Evolutionary conservation across 164 flowering plant species (phyloP).

Genomic region (Tetrastigma voinierianum): DNA sequence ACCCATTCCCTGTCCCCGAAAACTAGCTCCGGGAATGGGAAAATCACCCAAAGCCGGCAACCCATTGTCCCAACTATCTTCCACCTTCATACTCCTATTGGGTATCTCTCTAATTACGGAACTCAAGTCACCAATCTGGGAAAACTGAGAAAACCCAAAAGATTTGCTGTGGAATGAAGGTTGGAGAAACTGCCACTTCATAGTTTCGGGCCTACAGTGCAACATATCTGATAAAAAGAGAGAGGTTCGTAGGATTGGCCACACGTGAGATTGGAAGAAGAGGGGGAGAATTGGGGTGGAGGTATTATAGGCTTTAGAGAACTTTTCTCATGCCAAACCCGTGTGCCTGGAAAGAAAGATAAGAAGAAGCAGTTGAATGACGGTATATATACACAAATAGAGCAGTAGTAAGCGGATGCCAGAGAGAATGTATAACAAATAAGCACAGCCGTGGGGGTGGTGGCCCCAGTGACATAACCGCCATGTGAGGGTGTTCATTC

Average conservation of each 20-base stretch:
- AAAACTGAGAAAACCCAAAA: no score
- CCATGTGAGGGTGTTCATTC: conserved; percentile 15
- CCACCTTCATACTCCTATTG: neutral
- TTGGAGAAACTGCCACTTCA: conserved; percentile 3
- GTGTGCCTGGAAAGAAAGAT: no score
- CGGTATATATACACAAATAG: no score
- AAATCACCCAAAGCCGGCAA: neutral
- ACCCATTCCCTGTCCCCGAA: neutral
- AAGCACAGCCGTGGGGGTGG: conserved; percentile 4
- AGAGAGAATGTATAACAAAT: conserved; percentile 1
- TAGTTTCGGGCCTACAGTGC: conserved; percentile 1
- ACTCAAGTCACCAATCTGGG: no score
- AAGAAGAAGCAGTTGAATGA: no score
- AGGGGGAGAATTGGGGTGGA: no score
- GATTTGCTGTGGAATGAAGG: conserved; percentile 8
- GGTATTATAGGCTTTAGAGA: no score
- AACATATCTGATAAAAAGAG: neutral
- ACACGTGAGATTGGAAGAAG: no score
- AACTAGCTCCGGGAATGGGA: neutral
- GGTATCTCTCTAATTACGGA: no score
- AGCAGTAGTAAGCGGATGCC: no score
- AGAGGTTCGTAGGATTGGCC: no score
- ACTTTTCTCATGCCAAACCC: no score
- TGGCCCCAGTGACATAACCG: conserved; percentile 1
- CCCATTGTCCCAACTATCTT: neutral